Evolutionary conservation across 2,329 filamentous ascomycete genomes (phyloP), one percentile per base, ranked within the genome.

Genomic region (Trichoderma endophyticum): DNA sequence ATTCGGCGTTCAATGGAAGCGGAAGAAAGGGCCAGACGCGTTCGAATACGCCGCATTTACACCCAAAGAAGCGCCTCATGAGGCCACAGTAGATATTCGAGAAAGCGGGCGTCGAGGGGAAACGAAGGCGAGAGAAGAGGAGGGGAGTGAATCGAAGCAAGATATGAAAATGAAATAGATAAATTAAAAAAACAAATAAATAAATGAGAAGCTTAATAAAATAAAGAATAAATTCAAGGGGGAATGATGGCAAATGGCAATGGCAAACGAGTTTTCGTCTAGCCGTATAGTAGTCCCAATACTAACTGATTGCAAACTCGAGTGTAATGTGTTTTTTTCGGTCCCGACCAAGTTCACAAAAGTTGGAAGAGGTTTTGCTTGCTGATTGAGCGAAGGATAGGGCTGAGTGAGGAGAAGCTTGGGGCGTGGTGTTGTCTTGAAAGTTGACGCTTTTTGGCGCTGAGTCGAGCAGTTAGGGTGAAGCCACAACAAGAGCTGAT

Each of bases 401-500:
- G 65, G 65, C 65, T 68, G 65, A 68, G 65, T 60, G 65, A 68
- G 43, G 39, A 64, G 36, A 28, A 26, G 24, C 3, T 39, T 18
- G 39, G 21, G 21, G 6, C 5, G 21, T 39, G 24, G 51, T 32
- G 36, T 43, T 30, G 34, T 39, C 34, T 59, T 60, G n/a, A 26
- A 34, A 60, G 57, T 68, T 34, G 34, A 57, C 24, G 34, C 18
- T 48, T 32, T 60, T 48, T 54, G 21, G 12, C 14, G 61, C 61
- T 43, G 34, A 64, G 61, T 39, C 15, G 59, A 62, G 61, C 61
- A 28, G 48, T 26, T 56, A 57, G 64, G 64, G 30, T 34, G 32
- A 56, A 56, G 64, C 62, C 62, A 67, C 64, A 34, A 67, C 32
- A 34, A 15, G 30, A 43, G 54, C 65, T 68, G 65, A 60, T 68